Evolutionary conservation across 2,329 filamentous ascomycete genomes (phyloP), one percentile per base, ranked within the genome.

Genomic region (Scytalidium sp.): DNA sequence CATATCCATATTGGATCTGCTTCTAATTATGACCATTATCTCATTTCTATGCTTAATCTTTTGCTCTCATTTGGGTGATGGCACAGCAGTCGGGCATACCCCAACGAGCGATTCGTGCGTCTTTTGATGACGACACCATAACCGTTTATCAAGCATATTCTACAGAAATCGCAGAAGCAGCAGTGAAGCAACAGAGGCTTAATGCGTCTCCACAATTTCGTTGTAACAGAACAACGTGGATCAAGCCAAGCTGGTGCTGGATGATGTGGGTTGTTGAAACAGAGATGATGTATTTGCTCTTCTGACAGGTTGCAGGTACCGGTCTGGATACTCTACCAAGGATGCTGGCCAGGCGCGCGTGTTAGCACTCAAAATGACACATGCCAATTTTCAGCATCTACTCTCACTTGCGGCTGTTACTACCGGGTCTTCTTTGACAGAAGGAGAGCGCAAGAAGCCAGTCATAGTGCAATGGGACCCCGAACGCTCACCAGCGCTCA

Each of bases 381-480:
- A 74, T 45, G 67, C 64, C 2, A 65, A 73, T 19, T 84, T 85
- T 39, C 56, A 75, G 29, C 62, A 61, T 15, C 65, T 84, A 2
- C 64, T 85, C 2, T 58, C 63, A 19, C 40, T 51, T 19, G 58
- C 55, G 54, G 59, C 32, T 67, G 67, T 7, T 58, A 68, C 11
- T 50, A 73, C 22, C 64, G 70, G 19, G 62, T 51, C 1, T 60
- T 66, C 17, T 3, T 43, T 60, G 22, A 51, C 41, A 9, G 46
- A 44, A 19, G 58, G 53, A 23, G 52, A 61, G 40, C 59, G 51
- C 19, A 59, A 51, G 56, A 59, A 61, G 46, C 25, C 50, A 13
- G 79, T 84, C 0, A 71, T 75, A n/a, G 70, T 84, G 7, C 81
- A 85, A 60, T 86, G 83, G 82, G 83, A 85, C 63, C 82, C 82